Evolutionary conservation across 2,329 filamentous ascomycete species (phyloP), one percentile per base, ranked within the genome.

Genomic region (Colletotrichum sansevieriae): DNA sequence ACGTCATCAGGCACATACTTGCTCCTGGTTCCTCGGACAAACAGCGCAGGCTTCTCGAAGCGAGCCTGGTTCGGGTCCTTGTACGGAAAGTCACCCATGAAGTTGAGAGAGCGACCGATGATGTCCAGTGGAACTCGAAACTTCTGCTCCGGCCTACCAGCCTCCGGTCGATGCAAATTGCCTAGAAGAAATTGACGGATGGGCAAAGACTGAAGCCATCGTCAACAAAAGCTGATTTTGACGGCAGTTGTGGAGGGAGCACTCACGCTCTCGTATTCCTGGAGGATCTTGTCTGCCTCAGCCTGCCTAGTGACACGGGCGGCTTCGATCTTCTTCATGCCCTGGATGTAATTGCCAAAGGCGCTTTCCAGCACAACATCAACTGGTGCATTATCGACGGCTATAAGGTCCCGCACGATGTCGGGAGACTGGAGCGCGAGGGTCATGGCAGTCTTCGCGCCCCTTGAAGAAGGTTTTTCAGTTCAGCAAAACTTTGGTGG

Each of bases 121-220:
- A 88, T 90, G 54, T 87, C 84, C 11, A 99, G 82, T 0, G 96
- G 95, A 3, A 98, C 89, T 33, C 93, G 88, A 81, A 96, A 98
- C 73, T 88, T 90, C 74, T 92, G 87, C 2, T 83, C 83, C 37
- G 86, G 83, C 58, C 84, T 81, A 15, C 78, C 80, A 9, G 73
- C 46, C 0, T 73, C 61, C 1, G 85, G 83, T 5, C 90, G 88
- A 72, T 91, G 80, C 44, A 98, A 83, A 77, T 98, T 99, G 11
- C 92, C 93, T 1, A 99, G 87, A 15, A 99, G 87, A 78, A 98
- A 99, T 76, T 98, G 95, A 2, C 96, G 91, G 72, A 99, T 91
- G 0, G 90, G 83, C 4, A 97, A 79, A 13, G 91, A 89, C 84
- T 90, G 22, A 11, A 20, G 22, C 15, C 15, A 20, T 20, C 13